Percentiles rank a stretch among this genome's conserved stretches.
phyloP scores from a whole-genome alignment of 768 basidiomycete species.

The Xerocomellus amylosporus region DNA sequence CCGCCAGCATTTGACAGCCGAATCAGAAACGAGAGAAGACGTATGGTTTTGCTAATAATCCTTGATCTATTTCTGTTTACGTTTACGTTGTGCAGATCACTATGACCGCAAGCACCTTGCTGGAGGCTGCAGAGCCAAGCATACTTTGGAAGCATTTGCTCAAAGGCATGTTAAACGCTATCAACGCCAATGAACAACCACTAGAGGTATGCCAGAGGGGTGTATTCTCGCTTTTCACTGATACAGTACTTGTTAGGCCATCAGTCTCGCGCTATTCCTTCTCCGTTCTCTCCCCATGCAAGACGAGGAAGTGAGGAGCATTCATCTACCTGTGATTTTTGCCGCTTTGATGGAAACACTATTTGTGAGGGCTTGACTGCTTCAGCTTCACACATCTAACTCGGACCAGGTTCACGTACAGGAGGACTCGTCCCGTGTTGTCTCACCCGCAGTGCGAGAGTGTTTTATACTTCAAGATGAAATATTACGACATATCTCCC shows the following conservation, averaged over 20 bases:
- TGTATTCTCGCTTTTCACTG: slow-evolving; percentile 1
- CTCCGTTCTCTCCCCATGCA: slow-evolving; percentile 69
- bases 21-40: slow-evolving; percentile 57
- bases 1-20: slow-evolving; percentile 49
- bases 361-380: slow-evolving; percentile 44
- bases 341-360: slow-evolving; percentile 62
- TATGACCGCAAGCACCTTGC: slow-evolving; percentile 83
- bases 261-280: slow-evolving; percentile 69
- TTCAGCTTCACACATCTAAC: slow-evolving; percentile 1
- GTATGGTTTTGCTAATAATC: slow-evolving; percentile 39
- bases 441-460: slow-evolving; percentile 39
- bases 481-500: slow-evolving; percentile 50
- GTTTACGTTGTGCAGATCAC: slow-evolving; percentile 45
- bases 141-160: slow-evolving; percentile 83
- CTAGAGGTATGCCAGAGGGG: slow-evolving; percentile 45
- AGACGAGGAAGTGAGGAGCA: slow-evolving; percentile 81
- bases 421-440: slow-evolving; percentile 34
- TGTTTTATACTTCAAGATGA: slow-evolving; percentile 51
- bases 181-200: slow-evolving; percentile 41
- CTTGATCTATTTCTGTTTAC: background rate
- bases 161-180: slow-evolving; percentile 50
- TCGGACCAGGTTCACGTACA: slow-evolving; percentile 36
- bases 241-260: slow-evolving; percentile 43
- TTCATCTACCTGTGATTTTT: slow-evolving; percentile 82
- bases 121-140: slow-evolving; percentile 90